phyloP scores from a whole-genome alignment of 1,139 yeast species.

The Candida smagusa region DNA sequence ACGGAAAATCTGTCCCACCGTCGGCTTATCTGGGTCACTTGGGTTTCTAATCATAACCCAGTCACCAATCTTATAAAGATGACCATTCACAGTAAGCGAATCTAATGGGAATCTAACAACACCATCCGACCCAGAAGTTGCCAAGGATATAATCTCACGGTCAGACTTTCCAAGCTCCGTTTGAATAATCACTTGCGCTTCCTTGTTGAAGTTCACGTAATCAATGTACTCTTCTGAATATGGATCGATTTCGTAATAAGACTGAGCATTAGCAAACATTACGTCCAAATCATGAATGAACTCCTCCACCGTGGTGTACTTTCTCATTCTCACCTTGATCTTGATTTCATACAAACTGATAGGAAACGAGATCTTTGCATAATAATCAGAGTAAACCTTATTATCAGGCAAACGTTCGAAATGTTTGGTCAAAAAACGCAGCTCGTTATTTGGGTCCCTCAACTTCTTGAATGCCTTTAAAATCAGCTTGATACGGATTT shows the following conservation, averaged over 20 bases:
- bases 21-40: conserved; percentile 85
- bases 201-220: conserved; percentile 57
- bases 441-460: conserved; percentile 49
- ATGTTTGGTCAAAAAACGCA: conserved; percentile 47
- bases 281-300: conserved; percentile 74
- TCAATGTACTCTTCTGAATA: conserved; percentile 57
- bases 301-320: conserved; percentile 69
- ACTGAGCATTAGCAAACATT: conserved; percentile 73
- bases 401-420: conserved; percentile 85
- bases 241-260: conserved; percentile 55
- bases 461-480: conserved; percentile 78
- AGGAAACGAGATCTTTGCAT: conserved; percentile 61
- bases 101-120: conserved; percentile 74
- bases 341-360: conserved; percentile 79
- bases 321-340: conserved; percentile 81
- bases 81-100: conserved; percentile 67
- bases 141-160: conserved; percentile 68
- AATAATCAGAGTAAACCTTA: conserved; percentile 65
- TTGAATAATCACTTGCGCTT: conserved; percentile 58
- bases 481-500: conserved; percentile 84
- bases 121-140: conserved; percentile 54
- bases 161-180: conserved; percentile 81
- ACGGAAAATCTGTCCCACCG: conserved; percentile 89
- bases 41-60: conserved; percentile 90
- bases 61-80: conserved; percentile 81